Evolutionary conservation across 768 basidiomycete genomes (phyloP).

Genomic region (Pholiota conissans): DNA sequence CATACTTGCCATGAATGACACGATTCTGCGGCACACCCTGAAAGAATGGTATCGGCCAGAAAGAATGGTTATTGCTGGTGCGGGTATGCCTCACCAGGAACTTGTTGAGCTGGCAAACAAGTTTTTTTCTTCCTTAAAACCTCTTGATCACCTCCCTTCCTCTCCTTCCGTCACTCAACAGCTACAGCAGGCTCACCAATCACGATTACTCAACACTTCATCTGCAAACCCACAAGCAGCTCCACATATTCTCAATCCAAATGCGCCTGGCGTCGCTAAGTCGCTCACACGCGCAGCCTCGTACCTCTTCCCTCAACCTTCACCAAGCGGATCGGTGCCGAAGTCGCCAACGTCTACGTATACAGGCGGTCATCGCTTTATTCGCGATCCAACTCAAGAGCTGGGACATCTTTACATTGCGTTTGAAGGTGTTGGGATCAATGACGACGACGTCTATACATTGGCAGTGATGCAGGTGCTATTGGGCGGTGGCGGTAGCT

Average conservation of each 20-base stretch:
- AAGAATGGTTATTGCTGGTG: constrained; percentile 92
- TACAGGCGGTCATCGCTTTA: constrained; percentile 80
- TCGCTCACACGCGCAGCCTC: constrained; percentile 78
- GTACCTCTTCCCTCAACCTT: constrained; percentile 58
- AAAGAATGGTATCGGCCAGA: constrained; percentile 90
- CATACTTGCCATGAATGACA: constrained; percentile 63
- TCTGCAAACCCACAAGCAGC: constrained; percentile 37
- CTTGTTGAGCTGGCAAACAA: constrained; percentile 85
- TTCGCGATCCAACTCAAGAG: constrained; percentile 60
- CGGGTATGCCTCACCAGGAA: constrained; percentile 88
- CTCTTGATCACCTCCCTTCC: constrained; percentile 10
- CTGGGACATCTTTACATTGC: constrained; percentile 93
- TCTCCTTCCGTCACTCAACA: constrained; percentile 14
- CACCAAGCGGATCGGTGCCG: constrained; percentile 24
- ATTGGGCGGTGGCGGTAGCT: constrained; percentile 93
- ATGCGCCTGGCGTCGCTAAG: constrained; percentile 54
- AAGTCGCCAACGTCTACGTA: constrained; percentile 58
- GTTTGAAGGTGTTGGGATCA: constrained; percentile 89
- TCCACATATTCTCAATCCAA: constrained; percentile 57
- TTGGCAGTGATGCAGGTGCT: constrained; percentile 94
- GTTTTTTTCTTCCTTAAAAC: constrained; percentile 74
- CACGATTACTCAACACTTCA: constrained; percentile 21
- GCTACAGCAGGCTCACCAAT: constrained; percentile 22
- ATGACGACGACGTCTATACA: constrained; percentile 90
- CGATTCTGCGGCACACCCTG: constrained; percentile 63